These are phyloP conservation scores for Gynochthodes officinalis DNA, from an alignment of 257 asterid species.

Conservation along the genomic window DNA sequence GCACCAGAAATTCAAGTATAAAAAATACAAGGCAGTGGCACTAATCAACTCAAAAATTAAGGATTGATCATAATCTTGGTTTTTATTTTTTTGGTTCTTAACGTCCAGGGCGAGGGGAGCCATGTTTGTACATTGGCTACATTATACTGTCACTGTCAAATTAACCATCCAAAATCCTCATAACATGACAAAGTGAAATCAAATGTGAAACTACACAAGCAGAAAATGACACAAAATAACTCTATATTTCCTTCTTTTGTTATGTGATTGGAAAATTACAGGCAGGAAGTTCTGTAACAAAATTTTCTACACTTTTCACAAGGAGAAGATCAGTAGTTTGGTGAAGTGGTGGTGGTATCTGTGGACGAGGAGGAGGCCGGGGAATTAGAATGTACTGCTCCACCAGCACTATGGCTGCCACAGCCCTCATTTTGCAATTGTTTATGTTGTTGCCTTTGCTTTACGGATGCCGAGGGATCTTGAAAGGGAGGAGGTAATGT, in stretches of 20 bases:
- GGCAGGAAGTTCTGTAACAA: conserved; percentile 7
- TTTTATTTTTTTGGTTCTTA: background rate
- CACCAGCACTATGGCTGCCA: conserved; percentile 23
- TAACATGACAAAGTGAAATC: conserved; percentile 1
- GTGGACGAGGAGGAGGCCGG: conserved; percentile 25
- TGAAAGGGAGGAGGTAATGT: conserved; percentile 40
- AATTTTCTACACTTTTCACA: conserved; percentile 22
- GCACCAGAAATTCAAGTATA: background rate
- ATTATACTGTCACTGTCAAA: conserved; percentile 17
- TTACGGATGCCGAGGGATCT: conserved; percentile 19
- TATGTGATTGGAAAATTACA: conserved; percentile 11
- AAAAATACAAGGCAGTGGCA: background rate
- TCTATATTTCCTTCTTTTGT: conserved; percentile 6
- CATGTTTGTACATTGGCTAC: background rate
- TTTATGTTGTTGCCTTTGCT: conserved; percentile 17
- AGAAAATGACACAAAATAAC: conserved; percentile 17
- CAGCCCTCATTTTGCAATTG: conserved; percentile 8
- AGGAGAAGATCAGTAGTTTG: conserved; percentile 16
- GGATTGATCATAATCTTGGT: background rate
- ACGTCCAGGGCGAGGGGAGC: conserved; percentile 5
- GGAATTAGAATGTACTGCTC: conserved; percentile 15
- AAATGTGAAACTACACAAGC: background rate
- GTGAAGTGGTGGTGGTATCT: conserved; percentile 24
- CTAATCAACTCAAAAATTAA: background rate
- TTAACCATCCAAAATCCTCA: conserved; percentile 7